Percentiles rank a stretch among this genome's conserved stretches.
Conservation (phyloP, 805 yeast species). For the Wickerhamiella siamensis region DNA sequence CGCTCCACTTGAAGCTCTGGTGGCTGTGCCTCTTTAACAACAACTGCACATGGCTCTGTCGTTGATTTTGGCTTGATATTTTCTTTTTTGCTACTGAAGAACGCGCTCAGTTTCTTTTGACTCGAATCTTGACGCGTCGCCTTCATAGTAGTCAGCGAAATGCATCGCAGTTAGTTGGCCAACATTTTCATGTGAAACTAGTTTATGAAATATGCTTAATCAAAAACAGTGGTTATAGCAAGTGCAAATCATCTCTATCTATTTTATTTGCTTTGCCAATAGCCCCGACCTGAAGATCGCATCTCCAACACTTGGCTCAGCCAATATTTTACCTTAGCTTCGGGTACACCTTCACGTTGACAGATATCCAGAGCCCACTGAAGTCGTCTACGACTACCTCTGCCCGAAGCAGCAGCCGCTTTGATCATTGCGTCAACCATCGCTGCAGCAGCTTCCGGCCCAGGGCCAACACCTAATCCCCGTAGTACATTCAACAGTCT, state of each 20-base stretch:
- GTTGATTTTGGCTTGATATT: not conserved
- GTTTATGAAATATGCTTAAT: not conserved
- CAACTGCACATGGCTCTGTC: not conserved
- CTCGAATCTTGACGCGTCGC: not conserved
- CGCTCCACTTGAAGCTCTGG: not conserved
- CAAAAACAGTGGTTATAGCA: no score
- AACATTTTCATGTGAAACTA: not conserved
- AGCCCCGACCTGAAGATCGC: slow-evolving; percentile 15
- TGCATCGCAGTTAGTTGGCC: not conserved
- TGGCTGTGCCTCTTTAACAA: not conserved
- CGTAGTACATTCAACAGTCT: slow-evolving; percentile 13
- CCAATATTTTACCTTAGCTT: slow-evolving; percentile 15
- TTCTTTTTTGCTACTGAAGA: not conserved
- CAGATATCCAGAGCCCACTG: slow-evolving; percentile 22
- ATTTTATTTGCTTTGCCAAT: slow-evolving; percentile 15
- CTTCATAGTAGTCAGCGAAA: not conserved
- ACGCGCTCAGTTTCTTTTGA: not conserved
- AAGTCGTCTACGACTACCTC: slow-evolving; percentile 20
- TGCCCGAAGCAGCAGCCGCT: slow-evolving; percentile 12
- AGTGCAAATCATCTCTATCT: no score
- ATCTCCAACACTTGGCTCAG: slow-evolving; percentile 10
- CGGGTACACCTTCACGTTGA: slow-evolving; percentile 14
- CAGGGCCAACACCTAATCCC: slow-evolving; percentile 4
- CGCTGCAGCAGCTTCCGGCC: slow-evolving; percentile 10
- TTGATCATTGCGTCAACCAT: slow-evolving; percentile 19